Base-by-base conservation (phyloP, 2,329 filamentous ascomycete species). In the Leptosphaerulina australis region DNA sequence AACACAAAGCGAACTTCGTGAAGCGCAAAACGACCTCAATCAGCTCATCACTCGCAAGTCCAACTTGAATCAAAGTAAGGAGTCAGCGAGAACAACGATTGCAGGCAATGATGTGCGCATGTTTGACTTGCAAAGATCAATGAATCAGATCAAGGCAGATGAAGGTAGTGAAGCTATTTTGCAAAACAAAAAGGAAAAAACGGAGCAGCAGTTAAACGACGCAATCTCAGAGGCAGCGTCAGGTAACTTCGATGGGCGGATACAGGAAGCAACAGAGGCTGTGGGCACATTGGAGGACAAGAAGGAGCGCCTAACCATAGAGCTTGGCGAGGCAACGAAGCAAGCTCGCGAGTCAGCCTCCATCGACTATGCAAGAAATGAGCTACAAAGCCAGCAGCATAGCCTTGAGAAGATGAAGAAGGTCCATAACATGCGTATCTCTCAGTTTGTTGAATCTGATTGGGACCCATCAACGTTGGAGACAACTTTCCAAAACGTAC, bases 281-380 rank as follows among this genome's bases (percentile, higher is more conserved):
- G 77, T 95, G 9, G 83, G 83, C 54, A 79, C 82, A 33, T 74
- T 95, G 1, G 91, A 97, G 63, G 84, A 82, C 15, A 84, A 88
- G 62, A 87, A 83, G 51, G 84, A 88, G 26, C 85, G 81, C 59
- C 79, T 97, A 21, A 87, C 88, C 34, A 77, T 81, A n/a, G 93
- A 97, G 67, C 82, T 97, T 26, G 82, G 91, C 7, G 88, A 95
- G 63, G 90, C 88, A 50, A 96, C 89, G 2, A 86, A 87, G 49
- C 83, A 89, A 49, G 91, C 91, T 5, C 85, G 87, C 3, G 91
- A 96, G 55, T 83, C 91, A 28, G 94, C 93, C 10, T 87, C 89
- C 62, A 80, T 99, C 9, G 90, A 96, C 49, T 86, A 89, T 60
- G 81, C 92, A 25, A 91, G 88, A 64, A 92, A 91, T 61, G 89